These are phyloP conservation scores for Mrakia blollopis DNA, from an alignment of 768 basidiomycete species.

Conservation along the genomic window DNA sequence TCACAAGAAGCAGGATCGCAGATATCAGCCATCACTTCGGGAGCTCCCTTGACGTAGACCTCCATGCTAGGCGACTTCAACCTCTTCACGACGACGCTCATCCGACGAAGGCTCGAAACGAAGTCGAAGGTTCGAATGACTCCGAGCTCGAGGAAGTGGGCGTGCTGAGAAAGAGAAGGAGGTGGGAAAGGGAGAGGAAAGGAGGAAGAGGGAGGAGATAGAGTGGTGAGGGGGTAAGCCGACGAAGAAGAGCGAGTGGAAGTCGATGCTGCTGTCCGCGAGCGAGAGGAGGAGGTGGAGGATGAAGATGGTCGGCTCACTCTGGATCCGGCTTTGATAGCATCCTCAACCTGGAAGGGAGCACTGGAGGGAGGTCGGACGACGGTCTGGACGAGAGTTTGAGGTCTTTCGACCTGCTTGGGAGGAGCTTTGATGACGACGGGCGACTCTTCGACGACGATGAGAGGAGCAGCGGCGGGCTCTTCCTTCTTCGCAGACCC, in stretches of 20 bases:
- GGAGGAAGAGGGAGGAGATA: neutral
- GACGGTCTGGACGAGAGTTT: conserved; percentile 90
- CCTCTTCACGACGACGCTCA: conserved; percentile 96
- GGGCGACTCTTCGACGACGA: conserved; percentile 50
- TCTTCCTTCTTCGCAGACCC: conserved; percentile 49
- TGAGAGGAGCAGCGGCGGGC: conserved; percentile 44
- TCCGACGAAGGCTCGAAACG: conserved; percentile 81
- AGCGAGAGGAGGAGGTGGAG: neutral
- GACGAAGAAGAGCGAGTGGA: neutral
- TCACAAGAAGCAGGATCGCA: conserved; percentile 86
- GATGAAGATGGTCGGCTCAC: conserved; percentile 47
- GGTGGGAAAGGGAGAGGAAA: neutral
- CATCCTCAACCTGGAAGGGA: conserved; percentile 86
- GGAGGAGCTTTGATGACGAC: conserved; percentile 40
- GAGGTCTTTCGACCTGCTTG: conserved; percentile 54
- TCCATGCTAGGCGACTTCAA: conserved; percentile 94
- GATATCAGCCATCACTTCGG: conserved; percentile 94
- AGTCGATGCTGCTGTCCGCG: neutral
- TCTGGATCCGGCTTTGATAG: conserved; percentile 73
- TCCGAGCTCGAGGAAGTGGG: conserved; percentile 93
- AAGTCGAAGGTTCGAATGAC: conserved; percentile 96
- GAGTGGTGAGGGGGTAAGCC: neutral
- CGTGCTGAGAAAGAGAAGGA: conserved; percentile 59
- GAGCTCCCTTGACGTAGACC: conserved; percentile 97
- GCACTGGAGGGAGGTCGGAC: conserved; percentile 93